Base-by-base conservation (phyloP, 164 flowering plant genomes). In the Magnolia officinalis region DNA sequence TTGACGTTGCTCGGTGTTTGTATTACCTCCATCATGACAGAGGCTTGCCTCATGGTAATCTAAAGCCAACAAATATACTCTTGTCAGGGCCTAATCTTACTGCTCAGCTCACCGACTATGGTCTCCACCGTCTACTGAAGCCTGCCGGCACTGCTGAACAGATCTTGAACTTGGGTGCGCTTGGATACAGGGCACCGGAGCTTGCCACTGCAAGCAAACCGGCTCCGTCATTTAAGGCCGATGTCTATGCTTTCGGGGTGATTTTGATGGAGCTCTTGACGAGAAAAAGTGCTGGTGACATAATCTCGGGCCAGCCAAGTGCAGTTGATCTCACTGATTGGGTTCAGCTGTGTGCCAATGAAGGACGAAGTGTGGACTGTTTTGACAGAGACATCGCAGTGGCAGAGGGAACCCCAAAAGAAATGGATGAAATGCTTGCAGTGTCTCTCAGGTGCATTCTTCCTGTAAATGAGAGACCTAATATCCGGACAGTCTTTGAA, bases 271-370 rank as follows among this genome's bases (percentile, higher is more conserved):
- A 96, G 73, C 70, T 94, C 75, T 82, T 96, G 70, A 94, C 99
- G 0, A 83, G 96, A 82, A 90, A 89, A 86, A 94, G 99, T 77
- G 95, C 97, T 0, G 99, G 98, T 14, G 99, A 94, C 86, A 91
- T 96, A 67, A 91, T 94, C 26, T 92, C 98, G 1, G 98, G 98
- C 6, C 93, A 94, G 59, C 87, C 96, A 0, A 97, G 96, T 16
- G 97, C 94, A 0, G 99, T 96, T 20, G 99, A 94, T 77, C 92
- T 96, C 6, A 87, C 96, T 0, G 98, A 96, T 78, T 96, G 99
- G 99, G 99, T 96, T 69, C 82, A 90, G 65, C 69, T 91, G 4
- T 92, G 96, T 75, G 91, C 89, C 75, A 89, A 85, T 70, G 98
- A 93, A 82, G 96, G 97, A 6, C 80, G 98, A 66, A 88, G 91